Percentiles rank a stretch among this genome's conserved stretches.
These are phyloP conservation scores for Solanum gandarillasii DNA, from an alignment of 257 asterid species.

Conservation along the genomic window DNA sequence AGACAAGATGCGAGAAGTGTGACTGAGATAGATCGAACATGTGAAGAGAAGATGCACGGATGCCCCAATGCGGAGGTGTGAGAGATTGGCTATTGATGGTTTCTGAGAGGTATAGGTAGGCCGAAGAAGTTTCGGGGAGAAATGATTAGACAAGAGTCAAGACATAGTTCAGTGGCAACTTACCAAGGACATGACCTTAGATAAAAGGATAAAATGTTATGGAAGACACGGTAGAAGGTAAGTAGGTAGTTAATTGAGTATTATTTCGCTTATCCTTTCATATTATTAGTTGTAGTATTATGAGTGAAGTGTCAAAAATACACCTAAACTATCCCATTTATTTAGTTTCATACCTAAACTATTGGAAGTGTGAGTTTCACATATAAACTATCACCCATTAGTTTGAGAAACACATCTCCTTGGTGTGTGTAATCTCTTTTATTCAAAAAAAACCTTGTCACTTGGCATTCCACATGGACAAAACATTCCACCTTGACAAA, in stretches of 20 bases:
- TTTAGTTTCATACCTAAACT: not conserved
- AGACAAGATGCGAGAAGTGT: not conserved
- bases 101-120: not conserved
- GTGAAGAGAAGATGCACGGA: not conserved
- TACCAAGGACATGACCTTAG: not conserved
- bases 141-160: not conserved
- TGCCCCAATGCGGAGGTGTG: not conserved
- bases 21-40: not conserved
- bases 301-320: not conserved
- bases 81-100: not conserved
- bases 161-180: not conserved
- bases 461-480: not conserved
- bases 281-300: not conserved
- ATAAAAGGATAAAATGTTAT: not conserved
- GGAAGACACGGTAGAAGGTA: not conserved
- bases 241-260: not conserved
- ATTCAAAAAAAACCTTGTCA: not conserved
- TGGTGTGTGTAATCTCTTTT: not conserved
- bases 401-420: not conserved
- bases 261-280: not conserved
- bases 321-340: not conserved
- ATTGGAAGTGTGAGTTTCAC: not conserved
- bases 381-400: not conserved
- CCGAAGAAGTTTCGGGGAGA: not conserved
- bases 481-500: not conserved